Evolutionary conservation across 2,329 filamentous ascomycete species (phyloP).

Genomic region (Sporothrix curviconia): DNA sequence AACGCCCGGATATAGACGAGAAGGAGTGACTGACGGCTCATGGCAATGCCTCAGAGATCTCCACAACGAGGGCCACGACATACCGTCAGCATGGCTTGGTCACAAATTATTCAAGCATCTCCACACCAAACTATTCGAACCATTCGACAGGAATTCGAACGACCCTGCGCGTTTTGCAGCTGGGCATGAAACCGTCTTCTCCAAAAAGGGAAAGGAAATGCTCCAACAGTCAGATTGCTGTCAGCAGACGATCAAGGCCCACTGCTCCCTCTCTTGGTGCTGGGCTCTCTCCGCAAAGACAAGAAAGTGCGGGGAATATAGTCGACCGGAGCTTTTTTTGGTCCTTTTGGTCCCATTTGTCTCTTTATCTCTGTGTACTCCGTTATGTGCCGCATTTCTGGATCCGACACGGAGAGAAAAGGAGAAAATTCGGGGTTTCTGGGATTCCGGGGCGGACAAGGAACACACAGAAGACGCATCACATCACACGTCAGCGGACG

Average conservation of each 20-base stretch:
- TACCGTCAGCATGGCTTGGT: not conserved
- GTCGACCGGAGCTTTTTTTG: too few relatives aligned
- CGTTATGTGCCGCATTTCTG: too few relatives aligned
- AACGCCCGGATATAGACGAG: too few relatives aligned
- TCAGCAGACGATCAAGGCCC: not conserved
- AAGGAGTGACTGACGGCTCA: too few relatives aligned
- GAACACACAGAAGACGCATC: not conserved
- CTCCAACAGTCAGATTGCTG: constrained; percentile 7
- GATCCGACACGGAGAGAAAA: not conserved
- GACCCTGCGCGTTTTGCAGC: not conserved
- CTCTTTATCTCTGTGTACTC: too few relatives aligned
- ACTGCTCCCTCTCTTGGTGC: too few relatives aligned
- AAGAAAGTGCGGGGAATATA: not conserved
- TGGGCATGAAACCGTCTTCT: not conserved
- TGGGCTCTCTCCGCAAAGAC: not conserved
- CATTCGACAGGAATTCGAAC: not conserved
- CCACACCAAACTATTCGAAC: not conserved
- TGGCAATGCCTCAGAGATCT: too few relatives aligned
- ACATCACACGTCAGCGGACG: too few relatives aligned
- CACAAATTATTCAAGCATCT: constrained; percentile 3
- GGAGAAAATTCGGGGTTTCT: not conserved
- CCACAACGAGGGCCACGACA: too few relatives aligned
- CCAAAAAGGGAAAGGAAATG: not conserved
- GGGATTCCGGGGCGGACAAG: not conserved
- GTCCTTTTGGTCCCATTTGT: too few relatives aligned